Conservation (phyloP, 108 stramenopile species). For the Tribonema minus region DNA sequence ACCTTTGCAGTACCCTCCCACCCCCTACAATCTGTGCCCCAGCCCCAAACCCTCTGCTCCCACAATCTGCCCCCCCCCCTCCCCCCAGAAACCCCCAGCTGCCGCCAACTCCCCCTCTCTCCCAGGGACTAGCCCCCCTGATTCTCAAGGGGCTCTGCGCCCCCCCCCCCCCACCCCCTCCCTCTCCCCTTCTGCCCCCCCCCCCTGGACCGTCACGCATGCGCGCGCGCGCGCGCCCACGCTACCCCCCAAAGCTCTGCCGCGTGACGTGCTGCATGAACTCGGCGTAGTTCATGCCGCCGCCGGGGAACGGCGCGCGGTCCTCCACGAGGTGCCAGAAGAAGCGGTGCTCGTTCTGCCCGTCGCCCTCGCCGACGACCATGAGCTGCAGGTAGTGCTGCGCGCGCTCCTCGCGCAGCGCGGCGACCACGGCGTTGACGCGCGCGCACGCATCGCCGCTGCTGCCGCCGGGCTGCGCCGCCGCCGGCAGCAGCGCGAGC, state of each 20-base stretch:
- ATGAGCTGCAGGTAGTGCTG: slow-evolving; percentile 43
- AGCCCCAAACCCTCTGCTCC: too few species aligned
- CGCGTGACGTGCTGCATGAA: slow-evolving; percentile 65
- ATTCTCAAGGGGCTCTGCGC: too few species aligned
- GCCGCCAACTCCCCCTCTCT: too few species aligned
- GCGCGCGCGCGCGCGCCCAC: too few species aligned
- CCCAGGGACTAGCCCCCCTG: too few species aligned
- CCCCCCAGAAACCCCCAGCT: too few species aligned
- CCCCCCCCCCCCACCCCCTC: too few species aligned
- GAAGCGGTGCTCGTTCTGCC: slow-evolving; percentile 75
- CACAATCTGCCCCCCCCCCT: too few species aligned
- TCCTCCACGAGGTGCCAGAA: slow-evolving; percentile 93
- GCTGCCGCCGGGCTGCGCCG: background rate
- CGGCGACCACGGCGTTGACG: slow-evolving; percentile 68
- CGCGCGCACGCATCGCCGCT: slow-evolving; percentile 65
- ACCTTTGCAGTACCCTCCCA: too few species aligned
- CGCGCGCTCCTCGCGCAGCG: slow-evolving; percentile 69
- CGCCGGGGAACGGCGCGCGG: slow-evolving; percentile 83
- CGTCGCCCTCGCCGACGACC: slow-evolving; percentile 83
- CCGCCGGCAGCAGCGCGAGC: slow-evolving; percentile 8
- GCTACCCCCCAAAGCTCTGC: slow-evolving; percentile 36
- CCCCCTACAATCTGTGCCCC: too few species aligned
- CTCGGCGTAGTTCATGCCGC: slow-evolving; percentile 81
- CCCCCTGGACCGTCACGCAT: too few species aligned
- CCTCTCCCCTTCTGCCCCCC: too few species aligned